Evolutionary conservation across 148 eudicot species (phyloP), one percentile per base, ranked within the genome.

Genomic region (Amaranthus cruentus): DNA sequence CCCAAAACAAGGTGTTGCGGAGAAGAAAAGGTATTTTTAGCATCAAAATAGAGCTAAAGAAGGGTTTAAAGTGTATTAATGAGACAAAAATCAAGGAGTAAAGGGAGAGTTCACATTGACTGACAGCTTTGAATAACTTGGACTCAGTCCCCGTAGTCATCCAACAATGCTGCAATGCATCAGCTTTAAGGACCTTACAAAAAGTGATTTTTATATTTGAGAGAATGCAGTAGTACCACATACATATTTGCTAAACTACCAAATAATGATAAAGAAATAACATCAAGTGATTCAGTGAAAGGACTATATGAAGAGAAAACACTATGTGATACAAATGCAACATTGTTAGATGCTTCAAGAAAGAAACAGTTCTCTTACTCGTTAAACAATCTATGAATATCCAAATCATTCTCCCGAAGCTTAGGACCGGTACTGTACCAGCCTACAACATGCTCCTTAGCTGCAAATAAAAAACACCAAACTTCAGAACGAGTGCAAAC

Each of bases 351-450:
- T 49, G 43, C 54, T 46, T 58, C 4, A 57, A 47, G 2, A n/a
- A 71, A 21, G 7, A 44, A 49, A 58, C 6, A 65, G 47, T 38
- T 72, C 71, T 73, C 97, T 83, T 91, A 94, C 98, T 89, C 98
- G n/a, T 77, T 87, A 66, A 94, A 94, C 71, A 94, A 80, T 67
- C 86, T 85, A 77, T 94, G 97, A 73, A 91, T 72, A 71, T 85
- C 91, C 18, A 91, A 81, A 79, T 94, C 98, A 87, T 94, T 94
- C 67, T 94, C 97, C 74, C 86, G 80, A 28, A 94, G 83, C 85
- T 94, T 94, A 43, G 98, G 98, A 13, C 98, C 97, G 56, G 97
- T 91, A 85, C 98, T 94, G 78, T 94, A 94, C 98, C 98, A 94
- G 42, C 98, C 98, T 44, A 94, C 88, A 54, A 94, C 98, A 80